Evolutionary conservation across 1,284 basidiomycete genomes (phyloP).

Genomic region (Hymenochaete sp.): DNA sequence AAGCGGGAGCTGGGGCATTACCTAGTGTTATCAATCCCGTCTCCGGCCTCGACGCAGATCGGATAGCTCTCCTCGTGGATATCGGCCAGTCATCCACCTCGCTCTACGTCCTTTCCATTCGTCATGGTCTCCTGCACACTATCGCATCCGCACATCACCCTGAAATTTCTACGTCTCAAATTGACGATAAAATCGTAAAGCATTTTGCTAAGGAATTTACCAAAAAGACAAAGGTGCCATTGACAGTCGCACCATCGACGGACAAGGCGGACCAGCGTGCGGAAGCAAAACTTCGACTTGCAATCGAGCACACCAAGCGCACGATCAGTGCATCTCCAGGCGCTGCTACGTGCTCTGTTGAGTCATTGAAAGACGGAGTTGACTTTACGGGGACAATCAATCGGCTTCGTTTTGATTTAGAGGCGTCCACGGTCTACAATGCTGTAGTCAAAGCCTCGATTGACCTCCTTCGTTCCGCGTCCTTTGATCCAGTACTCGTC

Average conservation of each 20-base stretch:
- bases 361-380: conserved; percentile 89
- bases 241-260: conserved; percentile 53
- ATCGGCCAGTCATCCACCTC: conserved; percentile 59
- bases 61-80: conserved; percentile 66
- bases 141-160: conserved; percentile 42
- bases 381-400: conserved; percentile 94
- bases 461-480: conserved; percentile 52
- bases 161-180: conserved; percentile 48
- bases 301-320: conserved; percentile 92
- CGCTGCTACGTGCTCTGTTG: conserved; percentile 85
- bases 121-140: conserved; percentile 55
- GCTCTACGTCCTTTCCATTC: conserved; percentile 55
- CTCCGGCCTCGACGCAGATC: conserved; percentile 39
- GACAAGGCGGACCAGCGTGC: conserved; percentile 73
- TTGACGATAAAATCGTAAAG: conserved; percentile 80
- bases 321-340: conserved; percentile 84
- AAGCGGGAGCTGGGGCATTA: conserved; percentile 70
- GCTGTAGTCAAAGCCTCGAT: conserved; percentile 57
- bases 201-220: conserved; percentile 96
- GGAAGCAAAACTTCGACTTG: conserved; percentile 87
- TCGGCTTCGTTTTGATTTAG: conserved; percentile 88
- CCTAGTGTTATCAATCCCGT: conserved; percentile 42
- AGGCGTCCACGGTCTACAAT: conserved; percentile 68
- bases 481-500: conserved; percentile 70
- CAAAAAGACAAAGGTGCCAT: conserved; percentile 85